Base-by-base conservation (phyloP, 2,329 filamentous ascomycete genomes). In the Fusarium heterosporum region DNA sequence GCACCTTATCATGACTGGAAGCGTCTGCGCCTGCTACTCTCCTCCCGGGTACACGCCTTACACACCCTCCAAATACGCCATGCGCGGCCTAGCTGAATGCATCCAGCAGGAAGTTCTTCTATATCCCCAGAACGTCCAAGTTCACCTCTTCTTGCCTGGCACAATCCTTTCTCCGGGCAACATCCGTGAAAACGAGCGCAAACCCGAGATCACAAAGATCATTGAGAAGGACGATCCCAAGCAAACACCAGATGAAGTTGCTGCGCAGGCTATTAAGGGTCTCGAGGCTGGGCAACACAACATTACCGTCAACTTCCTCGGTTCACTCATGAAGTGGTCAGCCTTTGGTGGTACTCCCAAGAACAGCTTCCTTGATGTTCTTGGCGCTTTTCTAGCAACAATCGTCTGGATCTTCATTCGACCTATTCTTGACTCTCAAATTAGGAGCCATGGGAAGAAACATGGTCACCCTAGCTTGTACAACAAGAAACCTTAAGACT, bases 1-100 rank as follows among this genome's bases (percentile, higher is more conserved):
- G 54, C 95, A 98, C 78, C 84, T 99, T 66, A 88, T 99, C 75
- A 92, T 98, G 79, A 98, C 96, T 1, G 89, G 90, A 16, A 96
- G 91, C 22, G 86, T 90, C 8, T 80, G 90, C 17, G 91, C 91
- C 3, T 90, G 97, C 72, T 89, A 90, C 72, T 87, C 92, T 13
- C 78, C 97, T 32, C 87, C 90, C 13, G 96, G 96, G 26, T 99
- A 99, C 78, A 85, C 84, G 0, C 86, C 93, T 0, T 99, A 99
- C 78, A 86, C 89, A 1, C 93, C 95, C 4, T 85, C 90, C 55
- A 99, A 99, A 80, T 89, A 90, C 53, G 96, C 96, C 2, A 83
- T 99, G 69, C 89, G 93, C 58, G 90, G 89, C 16, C 84, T 99
- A 14, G 91, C 91, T 53, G 96, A 99, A 76, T 90, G 89, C 1